Evolutionary conservation across 495 filamentous ascomycete genomes (phyloP).

Genomic region (Cercophora scortea): DNA sequence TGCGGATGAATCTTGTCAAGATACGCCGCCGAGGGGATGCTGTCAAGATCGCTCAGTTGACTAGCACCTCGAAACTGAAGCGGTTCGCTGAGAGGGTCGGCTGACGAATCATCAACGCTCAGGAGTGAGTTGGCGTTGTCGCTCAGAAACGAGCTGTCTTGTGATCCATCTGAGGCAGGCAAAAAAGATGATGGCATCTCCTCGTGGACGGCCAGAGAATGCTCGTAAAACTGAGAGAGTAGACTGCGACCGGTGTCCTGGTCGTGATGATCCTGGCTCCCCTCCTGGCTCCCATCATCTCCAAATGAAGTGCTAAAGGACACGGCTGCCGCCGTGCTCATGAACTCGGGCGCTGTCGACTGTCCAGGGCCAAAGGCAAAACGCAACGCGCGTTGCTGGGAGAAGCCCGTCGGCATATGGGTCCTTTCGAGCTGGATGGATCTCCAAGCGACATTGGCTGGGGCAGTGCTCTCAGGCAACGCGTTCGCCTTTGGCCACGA

Average conservation of each 20-base stretch:
- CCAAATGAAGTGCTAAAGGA: neutral
- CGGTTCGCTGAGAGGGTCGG: slow-evolving; percentile 8
- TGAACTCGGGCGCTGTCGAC: slow-evolving; percentile 13
- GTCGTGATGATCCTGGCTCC: neutral
- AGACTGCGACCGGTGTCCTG: slow-evolving; percentile 8
- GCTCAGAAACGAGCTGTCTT: slow-evolving; percentile 7
- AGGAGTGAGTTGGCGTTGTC: slow-evolving; percentile 11
- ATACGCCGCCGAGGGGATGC: slow-evolving; percentile 62
- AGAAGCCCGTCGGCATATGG: slow-evolving; percentile 32
- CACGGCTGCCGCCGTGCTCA: slow-evolving; percentile 6
- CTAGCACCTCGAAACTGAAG: slow-evolving; percentile 6
- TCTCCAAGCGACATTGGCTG: slow-evolving; percentile 35
- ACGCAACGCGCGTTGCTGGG: slow-evolving; percentile 25
- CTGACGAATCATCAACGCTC: neutral
- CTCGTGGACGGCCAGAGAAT: slow-evolving; percentile 61
- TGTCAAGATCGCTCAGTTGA: slow-evolving; percentile 53
- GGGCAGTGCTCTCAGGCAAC: slow-evolving; percentile 6
- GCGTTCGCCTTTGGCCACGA: neutral
- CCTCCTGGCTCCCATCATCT: neutral
- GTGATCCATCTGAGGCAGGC: slow-evolving; percentile 2
- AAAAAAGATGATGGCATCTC: slow-evolving; percentile 46
- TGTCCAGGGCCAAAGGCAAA: slow-evolving; percentile 20
- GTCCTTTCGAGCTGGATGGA: slow-evolving; percentile 33
- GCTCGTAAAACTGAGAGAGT: slow-evolving; percentile 59
- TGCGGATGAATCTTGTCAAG: slow-evolving; percentile 64